Evolutionary conservation across 371 early-diverging fungal genomes (phyloP).

Genomic region (Nematocida homosporus): DNA sequence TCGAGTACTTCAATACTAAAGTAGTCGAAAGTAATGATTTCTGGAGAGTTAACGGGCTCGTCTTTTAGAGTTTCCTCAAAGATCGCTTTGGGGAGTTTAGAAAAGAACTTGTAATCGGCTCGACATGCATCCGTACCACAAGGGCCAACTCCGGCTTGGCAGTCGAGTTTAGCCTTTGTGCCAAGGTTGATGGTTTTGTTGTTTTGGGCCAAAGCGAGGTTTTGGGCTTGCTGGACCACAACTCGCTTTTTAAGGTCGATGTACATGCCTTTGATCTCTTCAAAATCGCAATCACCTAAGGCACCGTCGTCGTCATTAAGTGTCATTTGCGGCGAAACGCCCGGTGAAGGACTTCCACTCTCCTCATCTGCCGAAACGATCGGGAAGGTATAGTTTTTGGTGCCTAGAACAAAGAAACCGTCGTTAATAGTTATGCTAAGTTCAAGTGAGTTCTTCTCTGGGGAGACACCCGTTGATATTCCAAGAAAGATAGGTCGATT

Average conservation of each 20-base stretch:
- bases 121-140: background rate
- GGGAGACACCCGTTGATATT: slow-evolving; percentile 32
- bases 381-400: slow-evolving; percentile 34
- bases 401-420: slow-evolving; percentile 55
- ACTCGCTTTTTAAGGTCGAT: slow-evolving; percentile 39
- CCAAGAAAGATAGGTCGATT: slow-evolving; percentile 53
- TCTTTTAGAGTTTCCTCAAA: background rate
- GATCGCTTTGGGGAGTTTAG: slow-evolving; percentile 20
- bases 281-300: slow-evolving; percentile 22
- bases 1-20: slow-evolving; percentile 6
- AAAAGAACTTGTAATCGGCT: background rate
- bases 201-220: background rate
- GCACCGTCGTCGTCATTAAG: background rate
- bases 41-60: background rate
- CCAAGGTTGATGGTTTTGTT: background rate
- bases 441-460: slow-evolving; percentile 3
- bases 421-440: slow-evolving; percentile 58
- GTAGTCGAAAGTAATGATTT: slow-evolving; percentile 16
- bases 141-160: background rate
- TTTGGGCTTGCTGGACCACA: background rate
- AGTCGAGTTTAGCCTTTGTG: background rate
- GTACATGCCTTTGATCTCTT: slow-evolving; percentile 39
- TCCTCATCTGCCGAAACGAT: slow-evolving; percentile 11
- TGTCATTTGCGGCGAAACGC: slow-evolving; percentile 7
- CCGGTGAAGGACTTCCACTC: background rate